These are phyloP conservation scores for Tripterygium wilfordii DNA, from an alignment of 177 flowering plant species.

Conservation along the genomic window DNA sequence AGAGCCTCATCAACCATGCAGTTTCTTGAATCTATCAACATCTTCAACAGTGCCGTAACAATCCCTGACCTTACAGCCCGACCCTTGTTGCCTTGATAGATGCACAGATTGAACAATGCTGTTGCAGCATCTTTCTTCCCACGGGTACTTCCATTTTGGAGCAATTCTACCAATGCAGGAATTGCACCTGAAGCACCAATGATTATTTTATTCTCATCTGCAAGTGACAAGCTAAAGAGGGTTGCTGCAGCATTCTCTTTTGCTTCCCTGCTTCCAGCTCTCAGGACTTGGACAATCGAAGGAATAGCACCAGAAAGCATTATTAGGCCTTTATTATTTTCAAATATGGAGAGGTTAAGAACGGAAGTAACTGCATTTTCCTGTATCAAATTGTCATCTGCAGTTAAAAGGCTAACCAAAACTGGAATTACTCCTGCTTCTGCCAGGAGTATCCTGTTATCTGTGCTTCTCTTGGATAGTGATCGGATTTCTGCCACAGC, in stretches of 20 bases:
- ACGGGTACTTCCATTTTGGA: slow-evolving; percentile 66
- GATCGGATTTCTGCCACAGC: slow-evolving; percentile 73
- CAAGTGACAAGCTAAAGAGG: slow-evolving; percentile 78
- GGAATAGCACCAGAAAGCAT: slow-evolving; percentile 87
- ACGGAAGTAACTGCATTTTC: slow-evolving; percentile 92
- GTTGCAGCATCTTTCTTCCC: slow-evolving; percentile 96
- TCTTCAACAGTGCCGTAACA: slow-evolving; percentile 49
- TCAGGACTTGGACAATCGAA: slow-evolving; percentile 74
- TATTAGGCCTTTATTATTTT: slow-evolving; percentile 74
- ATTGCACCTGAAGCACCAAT: slow-evolving; percentile 94
- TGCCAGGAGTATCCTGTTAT: slow-evolving; percentile 77
- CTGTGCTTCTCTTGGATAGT: slow-evolving; percentile 83
- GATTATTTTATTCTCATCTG: slow-evolving; percentile 84
- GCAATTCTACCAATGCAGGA: slow-evolving; percentile 74
- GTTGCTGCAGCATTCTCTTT: slow-evolving; percentile 96
- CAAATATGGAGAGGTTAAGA: slow-evolving; percentile 87
- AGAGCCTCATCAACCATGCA: slow-evolving; percentile 89
- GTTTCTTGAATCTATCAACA: slow-evolving; percentile 63
- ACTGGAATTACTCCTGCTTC: slow-evolving; percentile 86
- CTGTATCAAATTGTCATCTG: slow-evolving; percentile 55
- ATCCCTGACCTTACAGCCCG: slow-evolving; percentile 91
- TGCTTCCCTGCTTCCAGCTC: slow-evolving; percentile 77
- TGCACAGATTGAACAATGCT: slow-evolving; percentile 83
- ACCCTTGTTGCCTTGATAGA: slow-evolving; percentile 85
- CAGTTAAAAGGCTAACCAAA: slow-evolving; percentile 61